Evolutionary conservation across 441 rosid genomes (phyloP).

Genomic region (Arabidopsis hybrid): DNA sequence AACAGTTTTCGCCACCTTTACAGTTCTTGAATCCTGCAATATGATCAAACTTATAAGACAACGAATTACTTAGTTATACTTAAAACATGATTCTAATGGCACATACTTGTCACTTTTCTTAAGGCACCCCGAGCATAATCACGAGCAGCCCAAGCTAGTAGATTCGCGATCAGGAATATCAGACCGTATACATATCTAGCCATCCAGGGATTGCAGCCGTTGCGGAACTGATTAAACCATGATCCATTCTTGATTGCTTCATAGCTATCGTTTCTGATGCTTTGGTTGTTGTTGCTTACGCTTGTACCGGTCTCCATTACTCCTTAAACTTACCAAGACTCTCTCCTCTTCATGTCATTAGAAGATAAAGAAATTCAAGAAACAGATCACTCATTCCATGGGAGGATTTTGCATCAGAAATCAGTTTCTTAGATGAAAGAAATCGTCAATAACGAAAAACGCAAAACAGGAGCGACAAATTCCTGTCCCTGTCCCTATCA

Average conservation of each 20-base stretch:
- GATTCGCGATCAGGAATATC: slow-evolving; percentile 78
- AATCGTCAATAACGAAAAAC: slow-evolving; percentile 25
- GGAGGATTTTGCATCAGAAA: slow-evolving; percentile 3
- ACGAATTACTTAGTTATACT: not conserved
- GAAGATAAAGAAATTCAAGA: slow-evolving; percentile 29
- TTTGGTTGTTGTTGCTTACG: slow-evolving; percentile 34
- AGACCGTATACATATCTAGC: slow-evolving; percentile 89
- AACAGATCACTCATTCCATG: slow-evolving; percentile 28
- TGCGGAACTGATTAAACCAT: slow-evolving; percentile 82
- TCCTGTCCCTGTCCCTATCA: slow-evolving; percentile 1
- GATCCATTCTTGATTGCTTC: slow-evolving; percentile 57
- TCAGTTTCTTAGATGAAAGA: slow-evolving; percentile 14
- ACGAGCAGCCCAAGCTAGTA: slow-evolving; percentile 92
- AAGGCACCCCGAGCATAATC: slow-evolving; percentile 76
- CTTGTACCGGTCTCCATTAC: slow-evolving; percentile 71
- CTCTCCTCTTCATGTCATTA: slow-evolving; percentile 55
- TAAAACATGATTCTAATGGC: slow-evolving; percentile 12
- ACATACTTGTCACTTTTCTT: slow-evolving; percentile 76
- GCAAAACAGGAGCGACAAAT: slow-evolving; percentile 7
- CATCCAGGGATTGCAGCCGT: slow-evolving; percentile 94
- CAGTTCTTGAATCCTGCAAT: slow-evolving; percentile 75
- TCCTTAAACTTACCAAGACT: slow-evolving; percentile 37
- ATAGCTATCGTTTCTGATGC: slow-evolving; percentile 48
- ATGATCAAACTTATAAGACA: slow-evolving; percentile 37
- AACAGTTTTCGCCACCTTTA: slow-evolving; percentile 73